Evolutionary conservation across 2,329 filamentous ascomycete species (phyloP).

Genomic region (Thelonectria discophora): DNA sequence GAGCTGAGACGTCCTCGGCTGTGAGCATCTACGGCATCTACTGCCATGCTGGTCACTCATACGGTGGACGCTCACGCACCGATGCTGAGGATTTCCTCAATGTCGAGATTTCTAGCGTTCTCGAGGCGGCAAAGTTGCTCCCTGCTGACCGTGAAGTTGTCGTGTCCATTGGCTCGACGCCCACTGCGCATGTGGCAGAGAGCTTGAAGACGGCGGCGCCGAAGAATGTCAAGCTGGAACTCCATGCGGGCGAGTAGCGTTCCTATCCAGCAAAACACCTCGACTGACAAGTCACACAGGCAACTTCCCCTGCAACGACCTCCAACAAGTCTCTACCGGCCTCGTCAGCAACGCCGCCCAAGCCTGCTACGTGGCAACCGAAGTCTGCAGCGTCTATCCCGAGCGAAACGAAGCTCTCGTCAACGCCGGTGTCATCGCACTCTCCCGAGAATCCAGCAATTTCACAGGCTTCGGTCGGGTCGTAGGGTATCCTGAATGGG

Average conservation of each 20-base stretch:
- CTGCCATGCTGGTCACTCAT: constrained; percentile 51
- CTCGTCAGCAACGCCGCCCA: constrained; percentile 43
- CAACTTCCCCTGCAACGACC: constrained; percentile 51
- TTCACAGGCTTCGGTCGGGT: constrained; percentile 45
- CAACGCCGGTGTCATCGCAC: constrained; percentile 48
- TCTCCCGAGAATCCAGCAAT: constrained; percentile 47
- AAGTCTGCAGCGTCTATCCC: constrained; percentile 51
- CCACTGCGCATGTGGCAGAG: constrained; percentile 48
- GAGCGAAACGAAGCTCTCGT: constrained; percentile 51
- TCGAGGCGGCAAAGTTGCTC: constrained; percentile 44
- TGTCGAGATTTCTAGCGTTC: constrained; percentile 44
- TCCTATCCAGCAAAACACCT: too few species aligned
- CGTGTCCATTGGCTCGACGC: constrained; percentile 48
- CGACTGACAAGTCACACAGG: constrained; percentile 24
- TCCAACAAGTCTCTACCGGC: constrained; percentile 50
- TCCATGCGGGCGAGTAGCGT: constrained; percentile 45
- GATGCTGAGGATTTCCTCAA: constrained; percentile 45
- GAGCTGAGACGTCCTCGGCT: constrained; percentile 40
- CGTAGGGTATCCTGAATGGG: constrained; percentile 43
- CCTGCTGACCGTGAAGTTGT: constrained; percentile 40
- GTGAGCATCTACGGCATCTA: constrained; percentile 50
- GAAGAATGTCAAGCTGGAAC: constrained; percentile 46
- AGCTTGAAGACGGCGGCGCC: constrained; percentile 44
- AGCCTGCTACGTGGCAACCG: constrained; percentile 44
- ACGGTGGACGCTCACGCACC: constrained; percentile 42